Evolutionary conservation across 495 filamentous ascomycete genomes (phyloP).

Genomic region (Daldinia childiae): DNA sequence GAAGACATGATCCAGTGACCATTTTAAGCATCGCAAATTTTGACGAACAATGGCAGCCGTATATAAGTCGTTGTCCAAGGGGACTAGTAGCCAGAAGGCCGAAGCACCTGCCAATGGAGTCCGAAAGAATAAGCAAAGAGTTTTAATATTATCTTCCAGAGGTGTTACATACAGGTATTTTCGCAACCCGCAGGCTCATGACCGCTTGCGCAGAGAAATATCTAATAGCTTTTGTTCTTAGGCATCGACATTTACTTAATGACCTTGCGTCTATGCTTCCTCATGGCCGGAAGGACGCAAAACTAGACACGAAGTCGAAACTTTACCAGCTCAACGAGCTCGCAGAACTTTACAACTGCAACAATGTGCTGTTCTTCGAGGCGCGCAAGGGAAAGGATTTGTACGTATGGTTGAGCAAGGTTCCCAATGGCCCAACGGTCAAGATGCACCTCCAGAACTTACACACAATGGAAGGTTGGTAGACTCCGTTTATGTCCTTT

Average conservation of each 20-base stretch:
- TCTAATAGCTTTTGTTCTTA: conserved; percentile 46
- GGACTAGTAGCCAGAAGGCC: conserved; percentile 58
- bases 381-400: conserved; percentile 93
- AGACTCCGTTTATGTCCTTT: conserved; percentile 37
- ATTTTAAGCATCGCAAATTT: not conserved
- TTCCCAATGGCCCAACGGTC: conserved; percentile 86
- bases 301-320: conserved; percentile 95
- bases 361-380: conserved; percentile 97
- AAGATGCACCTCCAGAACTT: conserved; percentile 82
- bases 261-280: conserved; percentile 91
- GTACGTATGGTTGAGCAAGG: conserved; percentile 92
- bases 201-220: conserved; percentile 1
- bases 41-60: conserved; percentile 81
- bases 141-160: conserved; percentile 88
- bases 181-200: not conserved
- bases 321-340: conserved; percentile 94
- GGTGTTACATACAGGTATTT: conserved; percentile 86
- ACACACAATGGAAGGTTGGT: conserved; percentile 47
- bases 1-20: not conserved
- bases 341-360: conserved; percentile 98
- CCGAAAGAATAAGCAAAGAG: conserved; percentile 73
- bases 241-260: conserved; percentile 90
- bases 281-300: conserved; percentile 91
- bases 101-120: conserved; percentile 52
- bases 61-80: conserved; percentile 90